A percentile compares a stretch with the other conserved stretches of the same genome.
phyloP scores from a whole-genome alignment of 2,329 filamentous ascomycete genomes.

The Xenoacremonium recifei region DNA sequence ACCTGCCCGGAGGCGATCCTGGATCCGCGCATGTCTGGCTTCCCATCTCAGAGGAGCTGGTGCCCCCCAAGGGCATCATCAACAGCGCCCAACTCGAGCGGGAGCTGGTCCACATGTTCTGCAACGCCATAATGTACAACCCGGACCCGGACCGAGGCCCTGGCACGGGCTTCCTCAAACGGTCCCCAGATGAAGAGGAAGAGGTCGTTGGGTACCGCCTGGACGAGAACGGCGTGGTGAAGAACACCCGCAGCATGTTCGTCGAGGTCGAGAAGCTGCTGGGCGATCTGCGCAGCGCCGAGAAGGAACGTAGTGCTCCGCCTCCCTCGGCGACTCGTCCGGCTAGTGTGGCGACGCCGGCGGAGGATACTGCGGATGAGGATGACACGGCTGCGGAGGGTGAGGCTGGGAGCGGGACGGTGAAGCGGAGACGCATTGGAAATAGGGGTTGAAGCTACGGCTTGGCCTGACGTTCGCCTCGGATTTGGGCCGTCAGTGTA shows the following conservation, averaged over 20 bases:
- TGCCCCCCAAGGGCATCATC: constrained; percentile 86
- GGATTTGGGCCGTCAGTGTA: too few species aligned
- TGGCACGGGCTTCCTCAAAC: constrained; percentile 57
- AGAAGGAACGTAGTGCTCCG: constrained; percentile 50
- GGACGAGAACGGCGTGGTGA: constrained; percentile 83
- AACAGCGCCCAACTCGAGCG: constrained; percentile 91
- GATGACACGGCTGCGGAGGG: constrained; percentile 48
- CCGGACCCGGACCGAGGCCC: constrained; percentile 73
- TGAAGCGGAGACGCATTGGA: constrained; percentile 36
- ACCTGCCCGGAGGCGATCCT: constrained; percentile 59
- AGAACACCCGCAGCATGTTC: constrained; percentile 87
- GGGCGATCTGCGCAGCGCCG: constrained; percentile 71
- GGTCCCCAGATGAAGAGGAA: constrained; percentile 43
- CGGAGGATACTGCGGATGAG: constrained; percentile 48
- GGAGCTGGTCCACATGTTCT: constrained; percentile 94
- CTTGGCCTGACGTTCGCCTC: too few species aligned
- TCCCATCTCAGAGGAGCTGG: constrained; percentile 70
- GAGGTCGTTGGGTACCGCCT: constrained; percentile 60
- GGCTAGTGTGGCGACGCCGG: constrained; percentile 38
- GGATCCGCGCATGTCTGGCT: constrained; percentile 59
- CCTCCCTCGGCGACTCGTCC: constrained; percentile 33
- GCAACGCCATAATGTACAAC: constrained; percentile 98
- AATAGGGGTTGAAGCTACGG: constrained; percentile 34
- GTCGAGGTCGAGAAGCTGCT: constrained; percentile 79
- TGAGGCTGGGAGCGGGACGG: constrained; percentile 29